phyloP scores from a whole-genome alignment of 1,139 yeast genomes.

The Saccharomyces hybrid region DNA sequence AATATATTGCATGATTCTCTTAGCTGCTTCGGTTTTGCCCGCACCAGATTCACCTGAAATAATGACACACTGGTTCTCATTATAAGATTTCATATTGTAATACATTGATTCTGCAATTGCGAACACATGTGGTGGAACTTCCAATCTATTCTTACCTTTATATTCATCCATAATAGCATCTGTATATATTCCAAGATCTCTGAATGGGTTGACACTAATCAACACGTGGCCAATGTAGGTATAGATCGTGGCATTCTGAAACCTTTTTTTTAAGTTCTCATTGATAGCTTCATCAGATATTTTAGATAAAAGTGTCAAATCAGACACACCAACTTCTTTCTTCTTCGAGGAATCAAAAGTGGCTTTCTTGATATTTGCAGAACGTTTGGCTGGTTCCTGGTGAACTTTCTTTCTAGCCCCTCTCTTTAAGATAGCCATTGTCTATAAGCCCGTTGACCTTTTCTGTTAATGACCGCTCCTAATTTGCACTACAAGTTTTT shows the following conservation, averaged over 20 bases:
- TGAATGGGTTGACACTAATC: constrained; percentile 93
- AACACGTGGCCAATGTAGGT: constrained; percentile 83
- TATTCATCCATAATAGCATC: constrained; percentile 66
- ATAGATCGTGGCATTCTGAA: constrained; percentile 82
- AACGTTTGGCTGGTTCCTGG: constrained; percentile 41
- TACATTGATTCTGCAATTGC: constrained; percentile 97
- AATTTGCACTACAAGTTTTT: neutral
- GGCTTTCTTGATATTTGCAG: constrained; percentile 67
- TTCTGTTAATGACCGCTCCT: neutral
- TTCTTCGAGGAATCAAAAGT: constrained; percentile 79
- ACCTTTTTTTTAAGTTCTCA: constrained; percentile 82
- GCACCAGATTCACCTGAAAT: constrained; percentile 99
- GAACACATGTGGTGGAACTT: constrained; percentile 97
- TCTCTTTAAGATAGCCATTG: constrained; percentile 68
- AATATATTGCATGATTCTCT: constrained; percentile 95
- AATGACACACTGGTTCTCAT: constrained; percentile 94
- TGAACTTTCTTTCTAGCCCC: constrained; percentile 56
- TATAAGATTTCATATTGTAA: constrained; percentile 88
- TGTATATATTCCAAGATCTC: constrained; percentile 92
- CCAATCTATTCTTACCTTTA: constrained; percentile 86
- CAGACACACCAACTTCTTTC: constrained; percentile 94
- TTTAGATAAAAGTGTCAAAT: constrained; percentile 77
- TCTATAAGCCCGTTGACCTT: neutral
- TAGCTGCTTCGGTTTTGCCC: constrained; percentile 98
- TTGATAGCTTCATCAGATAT: constrained; percentile 90